These are phyloP conservation scores for Endothia cerciana DNA, from an alignment of 2,329 filamentous ascomycete species.

Conservation along the genomic window DNA sequence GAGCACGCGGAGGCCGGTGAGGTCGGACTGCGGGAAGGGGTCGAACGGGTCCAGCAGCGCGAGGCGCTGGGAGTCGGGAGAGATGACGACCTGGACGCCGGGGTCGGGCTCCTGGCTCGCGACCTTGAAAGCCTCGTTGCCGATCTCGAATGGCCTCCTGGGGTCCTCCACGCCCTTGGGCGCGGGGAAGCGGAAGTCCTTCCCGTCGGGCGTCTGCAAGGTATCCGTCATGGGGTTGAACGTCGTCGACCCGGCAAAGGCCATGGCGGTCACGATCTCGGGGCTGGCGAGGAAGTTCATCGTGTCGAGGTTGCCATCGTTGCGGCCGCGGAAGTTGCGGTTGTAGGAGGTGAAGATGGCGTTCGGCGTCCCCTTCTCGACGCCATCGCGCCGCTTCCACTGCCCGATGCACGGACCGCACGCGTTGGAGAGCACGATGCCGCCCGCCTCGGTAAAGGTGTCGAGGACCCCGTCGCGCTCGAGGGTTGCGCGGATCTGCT, in stretches of 20 bases:
- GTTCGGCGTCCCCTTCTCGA: slow-evolving; percentile 83
- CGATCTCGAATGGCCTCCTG: slow-evolving; percentile 71
- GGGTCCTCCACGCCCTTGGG: slow-evolving; percentile 72
- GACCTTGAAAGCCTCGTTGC: slow-evolving; percentile 74
- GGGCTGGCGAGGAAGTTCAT: slow-evolving; percentile 99
- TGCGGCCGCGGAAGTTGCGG: slow-evolving; percentile 95
- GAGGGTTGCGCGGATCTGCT: slow-evolving; percentile 94
- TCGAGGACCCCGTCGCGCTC: slow-evolving; percentile 85
- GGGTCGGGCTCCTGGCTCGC: slow-evolving; percentile 74
- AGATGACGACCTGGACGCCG: slow-evolving; percentile 73
- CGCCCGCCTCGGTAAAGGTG: slow-evolving; percentile 85
- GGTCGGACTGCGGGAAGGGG: slow-evolving; percentile 76
- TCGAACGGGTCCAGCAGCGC: slow-evolving; percentile 90
- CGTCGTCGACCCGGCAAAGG: slow-evolving; percentile 87
- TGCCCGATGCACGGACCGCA: slow-evolving; percentile 94
- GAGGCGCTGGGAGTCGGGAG: slow-evolving; percentile 85
- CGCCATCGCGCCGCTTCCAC: slow-evolving; percentile 89
- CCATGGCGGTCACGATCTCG: slow-evolving; percentile 95
- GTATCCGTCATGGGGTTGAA: slow-evolving; percentile 95
- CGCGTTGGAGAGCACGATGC: slow-evolving; percentile 89
- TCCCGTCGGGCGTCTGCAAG: slow-evolving; percentile 77
- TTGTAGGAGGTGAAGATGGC: slow-evolving; percentile 98
- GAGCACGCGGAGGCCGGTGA: slow-evolving; percentile 79
- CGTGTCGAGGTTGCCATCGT: slow-evolving; percentile 93
- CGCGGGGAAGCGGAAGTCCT: slow-evolving; percentile 82